Evolutionary conservation across 805 yeast genomes (phyloP).

Genomic region (Vanderwaltozyma yarrowii): DNA sequence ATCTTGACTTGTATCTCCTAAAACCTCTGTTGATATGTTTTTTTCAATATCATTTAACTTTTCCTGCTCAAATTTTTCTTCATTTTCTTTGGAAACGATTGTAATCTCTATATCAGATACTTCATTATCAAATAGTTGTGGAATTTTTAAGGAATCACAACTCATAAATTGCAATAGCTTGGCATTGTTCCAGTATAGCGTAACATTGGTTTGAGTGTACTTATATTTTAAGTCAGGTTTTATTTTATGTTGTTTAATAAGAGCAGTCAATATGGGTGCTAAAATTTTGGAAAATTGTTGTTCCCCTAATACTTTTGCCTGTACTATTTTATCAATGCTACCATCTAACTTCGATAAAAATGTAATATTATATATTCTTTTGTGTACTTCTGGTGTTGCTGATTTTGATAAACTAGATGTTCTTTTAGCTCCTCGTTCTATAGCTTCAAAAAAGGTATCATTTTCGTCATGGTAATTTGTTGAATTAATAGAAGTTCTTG

Average conservation of each 20-base stretch:
- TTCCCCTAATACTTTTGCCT: conserved; percentile 23
- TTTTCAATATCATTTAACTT: neutral
- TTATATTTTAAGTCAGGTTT: conserved; percentile 7
- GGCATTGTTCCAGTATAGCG: conserved; percentile 21
- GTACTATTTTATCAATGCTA: conserved; percentile 16
- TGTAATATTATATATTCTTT: conserved; percentile 18
- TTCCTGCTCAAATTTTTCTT: conserved; percentile 2
- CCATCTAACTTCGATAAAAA: conserved; percentile 25
- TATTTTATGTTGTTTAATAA: conserved; percentile 15
- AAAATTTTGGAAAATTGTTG: conserved; percentile 18
- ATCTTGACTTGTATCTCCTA: too few species aligned
- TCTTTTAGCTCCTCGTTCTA: conserved; percentile 10
- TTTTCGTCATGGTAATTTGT: conserved; percentile 10
- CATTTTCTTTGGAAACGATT: conserved; percentile 13
- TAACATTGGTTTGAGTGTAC: conserved; percentile 16
- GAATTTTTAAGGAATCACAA: conserved; percentile 22
- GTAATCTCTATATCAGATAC: conserved; percentile 16
- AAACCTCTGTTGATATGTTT: neutral
- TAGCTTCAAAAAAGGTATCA: conserved; percentile 18
- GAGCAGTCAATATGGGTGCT: conserved; percentile 19
- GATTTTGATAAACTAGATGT: conserved; percentile 4
- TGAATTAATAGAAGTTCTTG: neutral
- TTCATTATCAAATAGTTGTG: conserved; percentile 16
- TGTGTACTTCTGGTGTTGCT: conserved; percentile 7
- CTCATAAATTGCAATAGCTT: conserved; percentile 25